Base-by-base conservation (phyloP, 1,284 basidiomycete species). In the Taiwanofungus camphoratus region DNA sequence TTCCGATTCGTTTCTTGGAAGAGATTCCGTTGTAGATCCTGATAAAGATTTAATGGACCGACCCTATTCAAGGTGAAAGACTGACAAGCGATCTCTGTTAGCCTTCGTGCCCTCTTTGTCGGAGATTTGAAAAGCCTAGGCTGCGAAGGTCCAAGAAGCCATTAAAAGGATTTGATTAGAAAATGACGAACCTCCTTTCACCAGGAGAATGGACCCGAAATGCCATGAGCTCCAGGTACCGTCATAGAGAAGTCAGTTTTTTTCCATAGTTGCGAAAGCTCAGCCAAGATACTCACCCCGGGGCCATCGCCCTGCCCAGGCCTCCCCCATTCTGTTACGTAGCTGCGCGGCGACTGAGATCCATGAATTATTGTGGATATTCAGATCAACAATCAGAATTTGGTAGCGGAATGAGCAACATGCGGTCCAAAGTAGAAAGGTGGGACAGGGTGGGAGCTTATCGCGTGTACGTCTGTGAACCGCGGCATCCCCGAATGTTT, bases 101-200 rank as follows among this genome's bases (percentile, higher is more conserved):
- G 46, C 45, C 55, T 62, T 60, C 52, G 58, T 40, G 55, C 59
- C 59, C 59, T 57, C 49, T 46, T 58, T 51, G 46, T 52, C 52
- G 49, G 46, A 49, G 36, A 49, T 46, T 44, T 30, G 34, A 43
- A 30, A 41, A 40, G 38, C 23, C 39, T 36, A 30, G 42, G 37
- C 42, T 43, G 31, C 39, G 53, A 54, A 57, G 53, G 55, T 58
- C 52, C 40, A 41, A 51, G 52, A 47, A 55, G 44, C 39, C 37
- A 45, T 35, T 27, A 39, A 40, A 43, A 41, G 34, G 47, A 45
- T 42, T 46, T 39, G 48, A 49, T 49, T 42, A 45, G 51, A 46
- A 48, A 41, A 44, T 39, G 30, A 30, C 36, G 40, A 48, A 40
- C 35, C 48, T 46, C 32, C 41, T 50, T 54, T 44, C 41, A 40